Evolutionary conservation across 1,284 basidiomycete genomes (phyloP).

Genomic region (Volvariella surrecta): DNA sequence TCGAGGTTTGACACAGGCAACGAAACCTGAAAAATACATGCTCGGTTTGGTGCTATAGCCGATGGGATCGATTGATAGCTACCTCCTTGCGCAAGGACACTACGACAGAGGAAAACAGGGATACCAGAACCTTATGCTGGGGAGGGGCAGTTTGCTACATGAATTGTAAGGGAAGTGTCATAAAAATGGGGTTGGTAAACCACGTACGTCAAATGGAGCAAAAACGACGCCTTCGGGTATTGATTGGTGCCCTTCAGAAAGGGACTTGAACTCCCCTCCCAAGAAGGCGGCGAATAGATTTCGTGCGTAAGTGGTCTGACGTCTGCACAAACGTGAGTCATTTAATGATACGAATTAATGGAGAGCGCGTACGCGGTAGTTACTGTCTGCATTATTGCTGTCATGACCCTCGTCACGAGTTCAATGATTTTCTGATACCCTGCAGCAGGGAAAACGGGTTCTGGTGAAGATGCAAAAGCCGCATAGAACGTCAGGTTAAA

Average conservation of each 20-base stretch:
- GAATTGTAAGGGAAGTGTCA: conserved; percentile 1
- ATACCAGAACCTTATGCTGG: conserved; percentile 51
- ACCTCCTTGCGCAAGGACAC: conserved; percentile 63
- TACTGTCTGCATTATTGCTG: conserved; percentile 59
- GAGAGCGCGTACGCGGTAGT: conserved; percentile 46
- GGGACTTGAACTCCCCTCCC: conserved; percentile 40
- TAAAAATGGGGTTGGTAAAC: neutral
- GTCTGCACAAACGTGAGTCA: conserved; percentile 23
- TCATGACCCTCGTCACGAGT: conserved; percentile 58
- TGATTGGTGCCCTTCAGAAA: conserved; percentile 49
- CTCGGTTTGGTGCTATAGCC: too few species aligned
- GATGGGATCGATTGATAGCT: neutral
- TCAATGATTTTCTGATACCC: conserved; percentile 60
- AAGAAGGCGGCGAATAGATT: conserved; percentile 54
- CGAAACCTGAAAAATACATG: conserved; percentile 34
- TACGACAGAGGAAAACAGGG: conserved; percentile 59
- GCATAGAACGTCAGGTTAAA: conserved; percentile 65
- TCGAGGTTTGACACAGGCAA: conserved; percentile 38
- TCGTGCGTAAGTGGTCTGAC: conserved; percentile 49
- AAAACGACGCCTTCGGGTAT: conserved; percentile 30
- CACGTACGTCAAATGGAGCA: conserved; percentile 36
- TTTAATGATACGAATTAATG: neutral
- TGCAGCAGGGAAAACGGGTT: conserved; percentile 31
- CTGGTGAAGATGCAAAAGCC: conserved; percentile 25
- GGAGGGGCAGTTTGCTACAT: conserved; percentile 24